Percentiles rank a stretch among this genome's conserved stretches.
These are phyloP conservation scores for Erysiphe pulchra DNA, from an alignment of 2,329 filamentous ascomycete species.

Conservation along the genomic window DNA sequence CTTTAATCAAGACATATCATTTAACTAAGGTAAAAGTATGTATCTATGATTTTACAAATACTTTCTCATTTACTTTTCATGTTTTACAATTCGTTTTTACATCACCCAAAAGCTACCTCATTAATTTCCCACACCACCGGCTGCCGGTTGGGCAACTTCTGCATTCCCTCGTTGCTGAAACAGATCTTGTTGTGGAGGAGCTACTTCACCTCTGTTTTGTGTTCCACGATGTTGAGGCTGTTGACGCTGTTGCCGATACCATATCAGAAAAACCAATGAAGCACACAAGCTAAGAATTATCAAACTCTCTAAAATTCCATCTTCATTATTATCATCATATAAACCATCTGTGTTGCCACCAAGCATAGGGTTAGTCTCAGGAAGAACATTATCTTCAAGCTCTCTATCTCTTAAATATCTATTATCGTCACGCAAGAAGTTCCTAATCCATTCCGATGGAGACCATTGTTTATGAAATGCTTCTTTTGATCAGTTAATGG, in stretches of 20 bases:
- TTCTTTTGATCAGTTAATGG: slow-evolving; percentile 13
- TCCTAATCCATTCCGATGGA: slow-evolving; percentile 61
- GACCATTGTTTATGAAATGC: slow-evolving; percentile 49
- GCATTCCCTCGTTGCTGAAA: slow-evolving; percentile 43
- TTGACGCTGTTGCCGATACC: slow-evolving; percentile 51
- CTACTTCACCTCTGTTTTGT: slow-evolving; percentile 10
- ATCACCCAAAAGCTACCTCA: background rate
- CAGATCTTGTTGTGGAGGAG: slow-evolving; percentile 18
- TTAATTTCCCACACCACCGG: slow-evolving; percentile 37
- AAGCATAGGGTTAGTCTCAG: slow-evolving; percentile 28
- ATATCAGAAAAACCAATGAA: slow-evolving; percentile 51
- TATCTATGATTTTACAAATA: background rate
- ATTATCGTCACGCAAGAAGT: slow-evolving; percentile 49
- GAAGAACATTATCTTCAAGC: slow-evolving; percentile 14
- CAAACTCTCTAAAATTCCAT: slow-evolving; percentile 60
- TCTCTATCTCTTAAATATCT: slow-evolving; percentile 33
- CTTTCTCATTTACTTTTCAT: background rate
- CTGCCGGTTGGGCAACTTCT: slow-evolving; percentile 36
- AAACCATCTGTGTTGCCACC: slow-evolving; percentile 27
- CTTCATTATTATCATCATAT: slow-evolving; percentile 41
- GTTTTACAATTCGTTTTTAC: background rate
- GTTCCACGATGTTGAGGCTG: slow-evolving; percentile 21
- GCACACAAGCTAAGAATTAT: slow-evolving; percentile 58
- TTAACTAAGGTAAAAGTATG: background rate
- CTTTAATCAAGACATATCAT: background rate